A percentile compares a stretch with the other conserved stretches of the same genome.
These are phyloP conservation scores for Viridothelium virens DNA, from an alignment of 495 filamentous ascomycete genomes.

Conservation along the genomic window DNA sequence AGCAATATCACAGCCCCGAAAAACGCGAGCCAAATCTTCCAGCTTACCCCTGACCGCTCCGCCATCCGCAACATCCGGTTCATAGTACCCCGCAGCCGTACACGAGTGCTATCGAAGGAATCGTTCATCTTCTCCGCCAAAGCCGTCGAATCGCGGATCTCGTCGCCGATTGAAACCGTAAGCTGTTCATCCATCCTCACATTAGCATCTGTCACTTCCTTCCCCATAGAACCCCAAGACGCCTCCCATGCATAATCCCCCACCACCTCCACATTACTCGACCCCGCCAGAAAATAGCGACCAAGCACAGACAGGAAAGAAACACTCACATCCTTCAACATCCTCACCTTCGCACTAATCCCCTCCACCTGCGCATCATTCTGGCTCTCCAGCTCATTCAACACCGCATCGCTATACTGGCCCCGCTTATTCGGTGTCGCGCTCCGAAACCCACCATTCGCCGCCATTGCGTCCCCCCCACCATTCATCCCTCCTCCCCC, in stretches of 20 bases:
- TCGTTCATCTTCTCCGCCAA: conserved; percentile 87
- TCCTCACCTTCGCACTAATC: conserved; percentile 80
- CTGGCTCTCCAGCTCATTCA: conserved; percentile 89
- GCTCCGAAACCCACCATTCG: conserved; percentile 41
- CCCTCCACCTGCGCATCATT: conserved; percentile 88
- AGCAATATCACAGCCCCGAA: conserved; percentile 69
- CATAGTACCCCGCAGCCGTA: conserved; percentile 83
- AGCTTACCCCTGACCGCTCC: conserved; percentile 82
- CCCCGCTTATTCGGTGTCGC: conserved; percentile 87
- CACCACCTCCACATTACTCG: too few species aligned
- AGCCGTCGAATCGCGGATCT: conserved; percentile 79
- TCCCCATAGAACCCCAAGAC: background rate
- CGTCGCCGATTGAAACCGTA: conserved; percentile 84
- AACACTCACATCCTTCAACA: conserved; percentile 78
- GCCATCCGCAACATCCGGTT: conserved; percentile 96
- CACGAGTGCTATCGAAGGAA: conserved; percentile 74
- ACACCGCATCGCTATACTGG: conserved; percentile 87
- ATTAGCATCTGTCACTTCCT: background rate
- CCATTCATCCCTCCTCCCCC: conserved; percentile 31
- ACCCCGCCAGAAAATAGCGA: background rate
- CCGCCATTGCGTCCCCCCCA: conserved; percentile 19
- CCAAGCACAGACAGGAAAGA: background rate
- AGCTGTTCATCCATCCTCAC: conserved; percentile 46
- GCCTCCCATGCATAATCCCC: background rate
- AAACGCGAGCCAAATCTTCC: conserved; percentile 87